These are phyloP conservation scores for Hypomyces rosellus DNA, from an alignment of 2,329 filamentous ascomycete species.

Conservation along the genomic window DNA sequence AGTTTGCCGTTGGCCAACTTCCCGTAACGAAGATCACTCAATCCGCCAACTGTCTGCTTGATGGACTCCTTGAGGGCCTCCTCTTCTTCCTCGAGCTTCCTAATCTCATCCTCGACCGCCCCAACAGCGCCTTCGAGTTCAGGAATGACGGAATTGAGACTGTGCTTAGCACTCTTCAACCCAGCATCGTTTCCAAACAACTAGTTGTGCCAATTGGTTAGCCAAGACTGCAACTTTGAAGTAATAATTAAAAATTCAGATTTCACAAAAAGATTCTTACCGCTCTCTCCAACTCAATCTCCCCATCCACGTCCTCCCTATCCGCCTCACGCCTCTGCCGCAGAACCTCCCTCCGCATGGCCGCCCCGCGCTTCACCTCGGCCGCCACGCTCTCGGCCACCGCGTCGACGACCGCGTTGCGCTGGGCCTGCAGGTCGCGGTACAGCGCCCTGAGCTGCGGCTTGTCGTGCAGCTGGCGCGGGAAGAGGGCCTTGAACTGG, in stretches of 20 bases:
- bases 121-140: constrained; percentile 62
- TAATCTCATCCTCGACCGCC: constrained; percentile 63
- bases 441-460: constrained; percentile 67
- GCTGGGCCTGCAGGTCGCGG: constrained; percentile 69
- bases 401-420: constrained; percentile 60
- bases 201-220: constrained; percentile 32
- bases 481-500: constrained; percentile 73
- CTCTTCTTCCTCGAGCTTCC: constrained; percentile 59
- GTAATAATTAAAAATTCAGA: too few relatives aligned
- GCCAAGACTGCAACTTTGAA: not conserved
- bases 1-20: constrained; percentile 61
- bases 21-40: constrained; percentile 81
- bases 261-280: constrained; percentile 29
- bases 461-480: constrained; percentile 56
- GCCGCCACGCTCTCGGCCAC: constrained; percentile 59
- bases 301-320: constrained; percentile 52
- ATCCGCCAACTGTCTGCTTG: constrained; percentile 57
- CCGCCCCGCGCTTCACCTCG: constrained; percentile 57
- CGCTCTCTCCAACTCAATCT: constrained; percentile 56
- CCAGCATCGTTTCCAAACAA: constrained; percentile 48
- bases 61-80: constrained; percentile 54
- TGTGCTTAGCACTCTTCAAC: constrained; percentile 49
- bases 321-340: constrained; percentile 47
- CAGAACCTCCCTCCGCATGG: constrained; percentile 51
- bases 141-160: constrained; percentile 56